A percentile compares a stretch with the other conserved stretches of the same genome.
Evolutionary conservation across 768 basidiomycete species (phyloP).

Genomic region (Cystobasidium onofrii): DNA sequence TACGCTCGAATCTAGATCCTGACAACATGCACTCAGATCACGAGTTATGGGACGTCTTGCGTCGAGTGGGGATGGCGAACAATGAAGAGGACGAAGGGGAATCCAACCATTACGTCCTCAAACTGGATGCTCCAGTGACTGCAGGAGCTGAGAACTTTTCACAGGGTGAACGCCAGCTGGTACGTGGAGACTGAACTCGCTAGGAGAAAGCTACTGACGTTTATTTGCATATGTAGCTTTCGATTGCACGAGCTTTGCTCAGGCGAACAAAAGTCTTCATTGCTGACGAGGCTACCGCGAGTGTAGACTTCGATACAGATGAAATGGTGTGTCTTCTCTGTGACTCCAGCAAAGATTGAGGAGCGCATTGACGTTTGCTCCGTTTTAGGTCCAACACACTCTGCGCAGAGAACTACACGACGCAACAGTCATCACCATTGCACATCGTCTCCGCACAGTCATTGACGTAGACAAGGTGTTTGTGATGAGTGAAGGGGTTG

Average conservation of each 20-base stretch:
- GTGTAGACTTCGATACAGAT: conserved; percentile 46
- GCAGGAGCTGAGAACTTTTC: conserved; percentile 48
- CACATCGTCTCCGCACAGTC: conserved; percentile 45
- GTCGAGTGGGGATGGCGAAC: conserved; percentile 39
- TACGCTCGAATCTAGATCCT: conserved; percentile 65
- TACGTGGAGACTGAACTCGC: conserved; percentile 38
- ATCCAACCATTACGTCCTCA: conserved; percentile 27
- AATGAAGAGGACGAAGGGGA: background rate
- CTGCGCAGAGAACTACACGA: conserved; percentile 46
- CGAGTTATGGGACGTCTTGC: conserved; percentile 42
- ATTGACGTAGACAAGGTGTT: conserved; percentile 48
- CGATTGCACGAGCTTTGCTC: conserved; percentile 43
- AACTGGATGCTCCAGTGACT: conserved; percentile 45
- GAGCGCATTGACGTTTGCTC: no score
- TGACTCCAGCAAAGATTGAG: no score
- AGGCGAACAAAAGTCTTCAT: conserved; percentile 47
- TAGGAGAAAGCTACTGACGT: background rate
- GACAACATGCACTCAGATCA: conserved; percentile 44
- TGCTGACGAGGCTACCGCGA: conserved; percentile 50
- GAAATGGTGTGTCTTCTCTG: conserved; percentile 42
- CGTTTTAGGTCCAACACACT: conserved; percentile 45
- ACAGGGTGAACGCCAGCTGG: conserved; percentile 49
- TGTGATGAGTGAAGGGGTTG: conserved; percentile 56
- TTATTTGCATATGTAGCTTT: conserved; percentile 27
- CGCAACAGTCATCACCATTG: conserved; percentile 50